Evolutionary conservation across 2,329 filamentous ascomycete species (phyloP), one percentile per base, ranked within the genome.

Genomic region (Hypoxylon sp.): DNA sequence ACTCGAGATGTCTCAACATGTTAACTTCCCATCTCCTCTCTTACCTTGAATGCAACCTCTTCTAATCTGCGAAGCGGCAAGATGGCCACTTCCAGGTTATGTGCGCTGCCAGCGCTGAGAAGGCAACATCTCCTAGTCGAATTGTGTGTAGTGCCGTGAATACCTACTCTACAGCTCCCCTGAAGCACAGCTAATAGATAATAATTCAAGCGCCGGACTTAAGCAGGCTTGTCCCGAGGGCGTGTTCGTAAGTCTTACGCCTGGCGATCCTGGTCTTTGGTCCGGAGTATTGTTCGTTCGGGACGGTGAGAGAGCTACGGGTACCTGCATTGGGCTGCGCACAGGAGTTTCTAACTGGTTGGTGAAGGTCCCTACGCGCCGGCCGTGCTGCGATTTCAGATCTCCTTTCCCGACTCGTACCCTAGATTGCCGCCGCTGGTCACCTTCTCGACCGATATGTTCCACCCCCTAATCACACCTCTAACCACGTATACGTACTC

Each of bases 401-500:
- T 98, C 69, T 90, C 90, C 22, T 98, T 98, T 73, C 92, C 94
- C 33, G 84, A 91, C 65, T 85, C 86, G 38, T 97, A 96, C 76
- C 95, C 95, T 11, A 81, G 84, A 53, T 81, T 92, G 18, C 92
- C 95, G 52, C 96, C 96, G 8, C 83, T 94, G 16, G 88, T 99
- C 70, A 95, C 91, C 57, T 97, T 99, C 78, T 87, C 89, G 46
- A 96, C 93, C 71, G 95, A 98, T 76, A 91, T 98, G 71, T 99
- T 98, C 78, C 95, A 99, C 77, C 95, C 95, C 16, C 84, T 99
- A 42, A 90, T 98, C 70, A 93, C 94, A 6, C 94, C 96, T 36
- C 84, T 96, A 66, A 97, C 93, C n/a, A 97, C 93, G 2, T 96
- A 97, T 79, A 96, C 93, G 75, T 96, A 97, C 81, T 91, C 93